Evolutionary conservation across 1,139 yeast genomes (phyloP).

Genomic region (Geotrichum restrictum): DNA sequence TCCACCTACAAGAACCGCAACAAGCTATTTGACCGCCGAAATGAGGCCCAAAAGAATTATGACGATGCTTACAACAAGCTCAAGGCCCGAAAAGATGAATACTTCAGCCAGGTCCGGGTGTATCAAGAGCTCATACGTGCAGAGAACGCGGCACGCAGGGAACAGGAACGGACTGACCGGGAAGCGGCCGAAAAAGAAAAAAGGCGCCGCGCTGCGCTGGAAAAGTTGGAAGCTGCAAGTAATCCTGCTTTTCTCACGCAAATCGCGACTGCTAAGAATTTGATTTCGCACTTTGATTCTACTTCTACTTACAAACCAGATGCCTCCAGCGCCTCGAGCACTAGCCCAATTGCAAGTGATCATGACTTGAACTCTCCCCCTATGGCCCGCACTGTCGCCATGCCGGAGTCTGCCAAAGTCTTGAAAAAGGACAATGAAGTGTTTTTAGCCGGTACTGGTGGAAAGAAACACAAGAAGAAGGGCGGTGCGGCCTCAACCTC

Average conservation of each 20-base stretch:
- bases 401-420: constrained; percentile 62
- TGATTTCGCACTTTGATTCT: constrained; percentile 75
- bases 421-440: constrained; percentile 57
- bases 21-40: constrained; percentile 57
- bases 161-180: constrained; percentile 54
- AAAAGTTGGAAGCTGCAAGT: constrained; percentile 67
- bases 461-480: constrained; percentile 52
- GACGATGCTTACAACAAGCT: constrained; percentile 60
- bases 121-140: constrained; percentile 22
- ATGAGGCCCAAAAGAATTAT: constrained; percentile 62
- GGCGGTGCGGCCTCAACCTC: constrained; percentile 21
- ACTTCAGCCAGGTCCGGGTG: constrained; percentile 33
- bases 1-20: background rate
- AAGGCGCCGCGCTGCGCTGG: constrained; percentile 44
- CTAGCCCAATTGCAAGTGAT: too few species aligned
- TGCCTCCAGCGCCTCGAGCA: constrained; percentile 21
- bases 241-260: constrained; percentile 81
- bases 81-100: constrained; percentile 48
- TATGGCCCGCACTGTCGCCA: constrained; percentile 43
- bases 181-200: constrained; percentile 38
- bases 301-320: constrained; percentile 52
- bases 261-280: constrained; percentile 65
- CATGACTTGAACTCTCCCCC: constrained; percentile 33
- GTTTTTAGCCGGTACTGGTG: constrained; percentile 51
- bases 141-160: constrained; percentile 49